These are phyloP conservation scores for Solanum ossicruentum DNA, from an alignment of 257 asterid species.

Conservation along the genomic window DNA sequence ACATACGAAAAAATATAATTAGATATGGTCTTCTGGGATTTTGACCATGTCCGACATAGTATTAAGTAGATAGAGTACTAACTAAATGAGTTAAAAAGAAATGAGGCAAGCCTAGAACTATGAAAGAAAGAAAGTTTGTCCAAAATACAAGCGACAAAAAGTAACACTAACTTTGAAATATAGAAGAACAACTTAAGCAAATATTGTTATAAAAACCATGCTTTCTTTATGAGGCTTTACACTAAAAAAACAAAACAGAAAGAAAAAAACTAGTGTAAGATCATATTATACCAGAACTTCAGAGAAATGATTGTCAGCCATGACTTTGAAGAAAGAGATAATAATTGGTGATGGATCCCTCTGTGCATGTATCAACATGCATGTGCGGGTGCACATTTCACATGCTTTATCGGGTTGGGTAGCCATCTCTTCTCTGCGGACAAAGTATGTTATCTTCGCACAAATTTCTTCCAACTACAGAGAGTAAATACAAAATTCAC, in stretches of 20 bases:
- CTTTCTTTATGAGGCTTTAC: neutral
- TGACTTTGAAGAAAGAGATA: constrained; percentile 17
- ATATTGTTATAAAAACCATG: neutral
- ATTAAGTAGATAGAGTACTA: neutral
- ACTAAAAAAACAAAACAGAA: neutral
- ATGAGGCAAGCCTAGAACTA: neutral
- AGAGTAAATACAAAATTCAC: neutral
- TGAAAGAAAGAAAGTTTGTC: neutral
- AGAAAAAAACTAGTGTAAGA: neutral
- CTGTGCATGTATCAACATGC: constrained; percentile 7
- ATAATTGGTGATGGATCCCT: neutral
- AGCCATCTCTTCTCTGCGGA: neutral
- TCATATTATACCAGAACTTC: constrained; percentile 8
- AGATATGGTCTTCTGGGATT: neutral
- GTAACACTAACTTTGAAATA: neutral
- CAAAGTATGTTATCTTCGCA: neutral
- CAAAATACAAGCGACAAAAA: neutral
- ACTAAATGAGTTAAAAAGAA: neutral
- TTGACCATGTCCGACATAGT: neutral
- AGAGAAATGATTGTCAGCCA: neutral
- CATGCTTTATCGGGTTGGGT: neutral
- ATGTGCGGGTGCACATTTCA: neutral
- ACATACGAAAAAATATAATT: neutral
- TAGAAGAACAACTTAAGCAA: neutral
- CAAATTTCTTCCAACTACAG: neutral